Conservation (phyloP, 768 basidiomycete species). For the Amanita pseudoporphyria region DNA sequence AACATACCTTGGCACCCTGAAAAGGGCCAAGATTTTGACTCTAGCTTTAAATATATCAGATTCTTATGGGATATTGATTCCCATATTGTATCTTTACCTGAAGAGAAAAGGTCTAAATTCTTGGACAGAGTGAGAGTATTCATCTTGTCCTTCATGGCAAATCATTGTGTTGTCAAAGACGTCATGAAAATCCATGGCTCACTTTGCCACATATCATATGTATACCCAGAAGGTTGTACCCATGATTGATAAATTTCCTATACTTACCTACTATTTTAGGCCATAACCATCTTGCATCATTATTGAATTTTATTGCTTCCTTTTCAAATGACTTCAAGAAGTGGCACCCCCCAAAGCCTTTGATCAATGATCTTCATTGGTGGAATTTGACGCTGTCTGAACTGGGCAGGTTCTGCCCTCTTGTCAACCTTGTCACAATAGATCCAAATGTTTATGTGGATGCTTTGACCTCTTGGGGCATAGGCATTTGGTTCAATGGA, state of each 20-base stretch:
- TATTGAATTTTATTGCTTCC: constrained; percentile 17
- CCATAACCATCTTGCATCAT: constrained; percentile 15
- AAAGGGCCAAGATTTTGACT: constrained; percentile 12
- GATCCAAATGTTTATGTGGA: constrained; percentile 23
- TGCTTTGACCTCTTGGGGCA: constrained; percentile 29
- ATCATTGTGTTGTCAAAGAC: constrained; percentile 6
- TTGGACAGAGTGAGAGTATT: constrained; percentile 10
- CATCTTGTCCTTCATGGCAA: constrained; percentile 2
- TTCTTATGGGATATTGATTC: constrained; percentile 19
- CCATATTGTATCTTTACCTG: constrained; percentile 16
- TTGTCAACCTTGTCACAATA: neutral
- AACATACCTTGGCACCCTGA: constrained; percentile 18
- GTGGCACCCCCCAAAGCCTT: constrained; percentile 13
- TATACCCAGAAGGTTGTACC: constrained; percentile 11
- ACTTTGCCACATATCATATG: constrained; percentile 23
- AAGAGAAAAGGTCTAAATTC: constrained; percentile 19
- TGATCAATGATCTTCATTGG: constrained; percentile 22
- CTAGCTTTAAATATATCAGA: constrained; percentile 17
- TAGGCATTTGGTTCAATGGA: constrained; percentile 21
- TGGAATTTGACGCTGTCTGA: constrained; percentile 15
- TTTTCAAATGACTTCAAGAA: constrained; percentile 13
- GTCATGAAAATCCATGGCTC: constrained; percentile 19
- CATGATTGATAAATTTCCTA: neutral
- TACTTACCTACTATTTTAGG: constrained; percentile 9
- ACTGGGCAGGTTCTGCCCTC: constrained; percentile 10